These are phyloP conservation scores for Diospyros lotus DNA, from an alignment of 148 eudicot genomes.

Conservation along the genomic window DNA sequence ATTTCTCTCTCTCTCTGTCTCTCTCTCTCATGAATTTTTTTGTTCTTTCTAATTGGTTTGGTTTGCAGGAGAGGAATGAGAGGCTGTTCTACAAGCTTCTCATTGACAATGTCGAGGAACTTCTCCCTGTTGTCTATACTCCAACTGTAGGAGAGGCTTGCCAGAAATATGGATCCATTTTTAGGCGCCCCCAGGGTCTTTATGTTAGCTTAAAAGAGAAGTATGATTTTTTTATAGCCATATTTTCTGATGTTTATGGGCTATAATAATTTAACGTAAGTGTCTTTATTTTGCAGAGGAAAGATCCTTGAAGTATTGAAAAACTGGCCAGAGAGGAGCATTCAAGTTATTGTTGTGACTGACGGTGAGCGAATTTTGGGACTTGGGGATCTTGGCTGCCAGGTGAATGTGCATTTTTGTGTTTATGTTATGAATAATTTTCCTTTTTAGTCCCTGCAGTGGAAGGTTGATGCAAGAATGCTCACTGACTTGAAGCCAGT, in stretches of 20 bases:
- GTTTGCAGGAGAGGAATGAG: conserved; percentile 77
- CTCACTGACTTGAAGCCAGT: too few relatives aligned
- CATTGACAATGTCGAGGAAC: conserved; percentile 86
- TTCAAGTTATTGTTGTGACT: conserved; percentile 23
- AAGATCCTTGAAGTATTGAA: conserved; percentile 19
- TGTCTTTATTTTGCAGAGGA: conserved; percentile 6
- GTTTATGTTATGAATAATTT: too few relatives aligned
- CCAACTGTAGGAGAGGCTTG: conserved; percentile 99
- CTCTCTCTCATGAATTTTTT: too few relatives aligned
- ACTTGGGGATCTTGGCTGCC: conserved; percentile 27
- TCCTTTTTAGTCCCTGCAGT: too few relatives aligned
- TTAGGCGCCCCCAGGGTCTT: conserved; percentile 83
- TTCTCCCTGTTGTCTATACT: conserved; percentile 89
- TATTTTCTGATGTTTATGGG: background rate
- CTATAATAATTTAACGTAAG: background rate
- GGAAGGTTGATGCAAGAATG: too few relatives aligned
- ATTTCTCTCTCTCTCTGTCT: too few relatives aligned
- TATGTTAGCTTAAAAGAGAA: conserved; percentile 89
- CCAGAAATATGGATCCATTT: conserved; percentile 89
- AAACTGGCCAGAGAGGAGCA: conserved; percentile 25
- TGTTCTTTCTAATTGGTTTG: background rate
- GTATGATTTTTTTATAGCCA: conserved; percentile 33
- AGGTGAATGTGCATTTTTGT: conserved; percentile 3
- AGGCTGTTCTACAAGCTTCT: conserved; percentile 93
- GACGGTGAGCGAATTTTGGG: conserved; percentile 25